Base-by-base conservation (phyloP, 768 basidiomycete species). In the Pisolithus albus region DNA sequence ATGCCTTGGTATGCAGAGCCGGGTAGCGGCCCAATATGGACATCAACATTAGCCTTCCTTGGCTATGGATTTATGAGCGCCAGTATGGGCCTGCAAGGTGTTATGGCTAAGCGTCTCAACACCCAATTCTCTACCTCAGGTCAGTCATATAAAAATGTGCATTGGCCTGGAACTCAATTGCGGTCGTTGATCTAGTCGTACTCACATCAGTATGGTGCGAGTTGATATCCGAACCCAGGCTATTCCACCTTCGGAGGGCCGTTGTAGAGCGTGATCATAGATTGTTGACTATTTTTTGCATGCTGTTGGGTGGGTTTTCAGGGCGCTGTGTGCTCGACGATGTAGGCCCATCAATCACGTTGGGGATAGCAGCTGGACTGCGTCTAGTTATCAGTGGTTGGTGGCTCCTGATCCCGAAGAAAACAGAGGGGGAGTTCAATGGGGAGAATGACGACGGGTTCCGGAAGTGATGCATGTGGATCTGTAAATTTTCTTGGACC, bases 171-270 rank as follows among this genome's bases (percentile, higher is more conserved):
- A 38, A 47, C 28, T 56, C 19, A 55, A 24, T 16, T 5, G 9
- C 15, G 23, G 23, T 26, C 11, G 18, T 30, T 30, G 23, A 8
- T 56, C 39, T 64, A 81, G 85, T 89, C 56, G 86, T 89, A 43
- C 71, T 91, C 11, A 92, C 88, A n/a, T 86, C 85, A 15, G 76
- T 88, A 56, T 92, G 87, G 87, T 85, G 86, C 59, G 88, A 91
- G 62, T 76, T 91, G 38, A 78, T 86, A 74, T 81, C 82, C 49
- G 86, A 89, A 65, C 87, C 88, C 8, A 71, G 77, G 52, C 77
- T 92, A 21, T 84, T 90, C 72, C 61, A 73, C 34, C 52, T 78
- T 45, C 72, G 72, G 32, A 67, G 75, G 49, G 66, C 64, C 46
- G 77, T 84, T 55, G 69, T 67, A 37, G 74, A 81, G 3, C 80